phyloP scores from a whole-genome alignment of 208 protist genomes.

The Wallacemonas sp. region DNA sequence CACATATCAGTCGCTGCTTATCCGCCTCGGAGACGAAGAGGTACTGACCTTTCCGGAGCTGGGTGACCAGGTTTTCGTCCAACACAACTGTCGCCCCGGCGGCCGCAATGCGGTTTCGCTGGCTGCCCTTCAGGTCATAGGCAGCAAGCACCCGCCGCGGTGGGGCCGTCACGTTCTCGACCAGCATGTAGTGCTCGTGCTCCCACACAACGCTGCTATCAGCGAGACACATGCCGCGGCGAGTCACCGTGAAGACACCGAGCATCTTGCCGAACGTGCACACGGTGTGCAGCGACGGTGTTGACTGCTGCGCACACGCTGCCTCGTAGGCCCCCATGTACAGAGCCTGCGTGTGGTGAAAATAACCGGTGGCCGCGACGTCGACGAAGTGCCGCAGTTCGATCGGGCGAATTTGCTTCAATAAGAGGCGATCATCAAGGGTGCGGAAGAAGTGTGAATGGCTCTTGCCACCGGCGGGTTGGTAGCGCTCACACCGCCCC shows the following conservation, averaged over 20 bases:
- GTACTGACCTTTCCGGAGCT: slow-evolving; percentile 44
- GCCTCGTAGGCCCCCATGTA: not conserved
- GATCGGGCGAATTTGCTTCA: slow-evolving; percentile 73
- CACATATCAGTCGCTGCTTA: slow-evolving; percentile 52
- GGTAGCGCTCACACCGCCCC: slow-evolving; percentile 40
- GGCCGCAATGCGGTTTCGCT: slow-evolving; percentile 67
- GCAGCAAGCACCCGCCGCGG: slow-evolving; percentile 9
- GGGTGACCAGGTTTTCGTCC: slow-evolving; percentile 66
- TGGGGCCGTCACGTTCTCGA: slow-evolving; percentile 45
- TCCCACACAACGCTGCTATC: not conserved
- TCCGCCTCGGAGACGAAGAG: slow-evolving; percentile 56
- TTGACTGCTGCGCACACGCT: not conserved
- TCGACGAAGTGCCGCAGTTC: slow-evolving; percentile 71
- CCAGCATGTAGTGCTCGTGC: slow-evolving; percentile 51
- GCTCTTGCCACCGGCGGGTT: slow-evolving; percentile 71
- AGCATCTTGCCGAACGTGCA: slow-evolving; percentile 29
- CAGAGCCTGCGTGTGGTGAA: slow-evolving; percentile 36
- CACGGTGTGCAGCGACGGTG: not conserved
- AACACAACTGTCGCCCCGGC: slow-evolving; percentile 53
- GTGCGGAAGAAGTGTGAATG: slow-evolving; percentile 65
- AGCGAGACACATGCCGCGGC: not conserved
- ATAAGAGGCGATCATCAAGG: slow-evolving; percentile 55
- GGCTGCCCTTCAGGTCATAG: slow-evolving; percentile 87
- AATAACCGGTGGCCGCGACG: slow-evolving; percentile 45
- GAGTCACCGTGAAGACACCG: slow-evolving; percentile 23